Evolutionary conservation across 164 flowering plant species (phyloP).

Genomic region (Annona squamosa): DNA sequence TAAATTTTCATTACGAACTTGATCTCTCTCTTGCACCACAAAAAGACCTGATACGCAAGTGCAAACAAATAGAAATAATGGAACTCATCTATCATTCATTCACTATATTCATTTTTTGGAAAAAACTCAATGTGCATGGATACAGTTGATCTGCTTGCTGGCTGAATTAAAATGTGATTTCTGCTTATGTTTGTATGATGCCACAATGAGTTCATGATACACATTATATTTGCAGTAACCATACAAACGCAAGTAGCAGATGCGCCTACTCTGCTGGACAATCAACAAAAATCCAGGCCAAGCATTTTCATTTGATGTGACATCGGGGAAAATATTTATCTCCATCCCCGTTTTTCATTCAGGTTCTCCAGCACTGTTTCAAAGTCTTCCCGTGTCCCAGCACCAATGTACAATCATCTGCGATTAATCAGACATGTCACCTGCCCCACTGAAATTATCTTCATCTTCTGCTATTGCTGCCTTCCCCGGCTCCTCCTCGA

Average conservation of each 20-base stretch:
- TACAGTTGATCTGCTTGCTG: slow-evolving; percentile 5
- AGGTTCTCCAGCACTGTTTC: too few species aligned
- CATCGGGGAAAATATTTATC: too few species aligned
- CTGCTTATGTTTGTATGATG: slow-evolving; percentile 2
- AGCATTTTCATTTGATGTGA: neutral
- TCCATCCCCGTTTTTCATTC: too few species aligned
- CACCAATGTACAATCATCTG: neutral
- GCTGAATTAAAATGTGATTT: neutral
- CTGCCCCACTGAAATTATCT: slow-evolving; percentile 74
- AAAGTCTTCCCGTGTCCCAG: neutral
- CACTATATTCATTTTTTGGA: too few species aligned
- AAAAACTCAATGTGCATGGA: neutral
- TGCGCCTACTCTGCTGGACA: neutral
- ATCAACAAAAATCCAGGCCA: neutral
- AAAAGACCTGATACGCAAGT: neutral
- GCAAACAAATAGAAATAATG: neutral
- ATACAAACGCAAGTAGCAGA: neutral
- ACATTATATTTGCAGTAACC: neutral
- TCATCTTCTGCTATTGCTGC: slow-evolving; percentile 23
- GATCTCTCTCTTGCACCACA: too few species aligned
- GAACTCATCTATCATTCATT: neutral
- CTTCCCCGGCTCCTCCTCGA: slow-evolving; percentile 24
- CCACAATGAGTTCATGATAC: neutral
- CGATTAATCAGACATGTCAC: slow-evolving; percentile 65
- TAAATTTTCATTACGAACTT: too few species aligned